Base-by-base conservation (phyloP, 2,329 filamentous ascomycete species). In the Aureobasidium leucospermi region DNA sequence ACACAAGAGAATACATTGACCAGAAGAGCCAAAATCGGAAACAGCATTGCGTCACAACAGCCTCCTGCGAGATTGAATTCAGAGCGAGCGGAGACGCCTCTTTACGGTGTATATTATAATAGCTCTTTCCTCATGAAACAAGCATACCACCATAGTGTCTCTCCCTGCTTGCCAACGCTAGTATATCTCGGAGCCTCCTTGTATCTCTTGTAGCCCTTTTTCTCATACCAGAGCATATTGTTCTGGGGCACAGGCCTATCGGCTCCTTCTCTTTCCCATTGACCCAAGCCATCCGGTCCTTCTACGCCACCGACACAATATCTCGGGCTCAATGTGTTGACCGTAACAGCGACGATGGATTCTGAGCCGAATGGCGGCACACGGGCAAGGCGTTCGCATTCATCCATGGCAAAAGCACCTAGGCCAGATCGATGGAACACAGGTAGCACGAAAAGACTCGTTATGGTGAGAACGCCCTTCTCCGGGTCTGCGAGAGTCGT, bases 401-500 rank as follows among this genome's bases (percentile, higher is more conserved):
- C 45, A 10, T 59, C 57, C 61, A 65, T 63, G 4, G 64, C 61
- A 38, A 61, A 64, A 1, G 59, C 60, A 42, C 64, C 64, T 10
- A 65, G 41, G 2, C 64, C 58, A 4, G 58, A 53, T 13, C 56
- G 38, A 39, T 60, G 55, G 43, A 62, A 63, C 5, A 55, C 51
- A n/a, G 64, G 63, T 38, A 63, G 49, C 8, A 65, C 58, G 55
- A 64, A 64, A 16, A 65, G 61, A n/a, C 61, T 51, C 1, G 62
- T 59, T 52, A 65, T 63, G 5, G 56, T 61, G 31, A 65, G 16
- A 0, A 64, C 41, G 11, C 57, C 60, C 7, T 62, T 58, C 10
- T 62, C 62, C 4, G 42, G 28, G 3, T 55, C 36, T 9, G 60
- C 62, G 10, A 65, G 48, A 0, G 49, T 61, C 1, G 43, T 31